Base-by-base conservation (phyloP, 2,329 filamentous ascomycete genomes). In the Beauveria asiatica region DNA sequence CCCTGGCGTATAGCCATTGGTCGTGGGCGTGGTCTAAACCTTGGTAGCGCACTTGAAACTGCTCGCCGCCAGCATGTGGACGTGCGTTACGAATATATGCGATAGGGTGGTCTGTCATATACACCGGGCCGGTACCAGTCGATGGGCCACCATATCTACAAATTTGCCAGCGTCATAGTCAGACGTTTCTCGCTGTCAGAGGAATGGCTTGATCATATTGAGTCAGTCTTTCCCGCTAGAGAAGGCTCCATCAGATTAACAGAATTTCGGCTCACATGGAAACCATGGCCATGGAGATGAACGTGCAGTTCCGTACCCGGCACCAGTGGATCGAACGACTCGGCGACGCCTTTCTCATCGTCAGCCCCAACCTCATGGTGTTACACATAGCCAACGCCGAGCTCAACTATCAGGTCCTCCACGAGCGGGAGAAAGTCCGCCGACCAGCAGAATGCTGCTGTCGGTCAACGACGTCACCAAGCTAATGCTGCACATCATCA, bases 381-480 rank as follows among this genome's bases (percentile, higher is more conserved):
- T 65, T 88, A 41, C 81, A 79, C 64, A 83, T 83, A 5, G 80
- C 83, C 46, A 84, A 86, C 70, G 81, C 88, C 17, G 85, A 87
- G 62, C 82, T 80, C 19, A 83, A 89, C 59, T 78, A 78, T 60
- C 85, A 89, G 68, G 81, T 93, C 57, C 83, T 84, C 1, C 76
- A 79, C 4, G 78, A 86, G 51, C 80, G 88, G 48, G 87, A 88
- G 16, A 23, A 16, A 41, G 13, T 11, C 19, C n/a, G 3, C 5
- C 4, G 44, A 17, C n/a, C 2, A 25, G 72, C 13, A 69, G 45
- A 83, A 83, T 0, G 3, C 76, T 91, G 25, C 72, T 73, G 42
- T 80, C 84, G 6, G 74, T 81, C 17, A 83, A 86, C 45, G 74
- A 90, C 65, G 85, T 86, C 1, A 90, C 90, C 84, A 75, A 75